A percentile compares a stretch with the other conserved stretches of the same genome.
These are phyloP conservation scores for Arxiozyma telluris DNA, from an alignment of 1,139 yeast species.

Conservation along the genomic window DNA sequence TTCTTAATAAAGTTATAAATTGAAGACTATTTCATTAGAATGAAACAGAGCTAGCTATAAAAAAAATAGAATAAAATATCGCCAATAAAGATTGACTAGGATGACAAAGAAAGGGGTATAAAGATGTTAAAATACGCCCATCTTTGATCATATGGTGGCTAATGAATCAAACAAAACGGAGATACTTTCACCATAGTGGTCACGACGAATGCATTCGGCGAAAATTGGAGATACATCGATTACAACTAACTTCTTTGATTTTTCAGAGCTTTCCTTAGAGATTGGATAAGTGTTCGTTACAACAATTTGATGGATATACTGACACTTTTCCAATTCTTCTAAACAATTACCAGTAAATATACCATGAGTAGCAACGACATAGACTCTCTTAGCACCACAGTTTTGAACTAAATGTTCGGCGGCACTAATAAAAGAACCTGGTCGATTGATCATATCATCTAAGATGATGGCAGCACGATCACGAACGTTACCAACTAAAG, in stretches of 20 bases:
- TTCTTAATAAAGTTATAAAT: background rate
- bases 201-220: constrained; percentile 97
- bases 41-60: too few species aligned
- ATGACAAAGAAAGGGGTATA: background rate
- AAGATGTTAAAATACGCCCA: background rate
- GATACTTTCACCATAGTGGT: constrained; percentile 94
- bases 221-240: constrained; percentile 92
- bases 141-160: constrained; percentile 40
- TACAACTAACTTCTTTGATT: constrained; percentile 60
- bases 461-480: constrained; percentile 85
- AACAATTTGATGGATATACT: constrained; percentile 75
- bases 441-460: constrained; percentile 96
- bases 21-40: too few species aligned
- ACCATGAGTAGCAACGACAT: constrained; percentile 93
- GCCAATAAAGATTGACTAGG: background rate
- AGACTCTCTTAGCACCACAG: constrained; percentile 90
- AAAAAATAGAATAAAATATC: too few species aligned
- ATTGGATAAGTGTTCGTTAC: constrained; percentile 96
- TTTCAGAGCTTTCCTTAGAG: constrained; percentile 46
- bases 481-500: constrained; percentile 92
- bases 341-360: constrained; percentile 81
- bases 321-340: constrained; percentile 65
- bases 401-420: constrained; percentile 93
- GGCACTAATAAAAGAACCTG: constrained; percentile 88
- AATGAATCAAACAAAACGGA: constrained; percentile 85